Evolutionary conservation across 2,329 filamentous ascomycete genomes (phyloP).

Genomic region (Tolypocladium tundrense): DNA sequence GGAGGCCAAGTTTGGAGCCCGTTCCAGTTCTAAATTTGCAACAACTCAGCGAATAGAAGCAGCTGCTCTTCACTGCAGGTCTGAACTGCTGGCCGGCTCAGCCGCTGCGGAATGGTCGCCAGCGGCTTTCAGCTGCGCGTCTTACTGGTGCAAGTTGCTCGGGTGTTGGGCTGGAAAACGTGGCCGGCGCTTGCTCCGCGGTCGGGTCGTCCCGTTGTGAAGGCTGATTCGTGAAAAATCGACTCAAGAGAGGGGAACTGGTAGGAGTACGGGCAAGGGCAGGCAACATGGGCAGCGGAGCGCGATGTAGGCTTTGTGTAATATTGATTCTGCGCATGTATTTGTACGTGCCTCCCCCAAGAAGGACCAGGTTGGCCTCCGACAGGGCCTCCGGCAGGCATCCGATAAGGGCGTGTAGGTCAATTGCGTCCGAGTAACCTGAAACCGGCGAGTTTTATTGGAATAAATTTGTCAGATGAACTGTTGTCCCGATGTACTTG

Average conservation of each 20-base stretch:
- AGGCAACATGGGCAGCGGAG: neutral
- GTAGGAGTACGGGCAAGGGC: neutral
- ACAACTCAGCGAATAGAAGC: neutral
- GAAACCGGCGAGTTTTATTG: neutral
- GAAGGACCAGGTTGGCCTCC: neutral
- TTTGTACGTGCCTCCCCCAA: no score
- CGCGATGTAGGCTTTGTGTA: no score
- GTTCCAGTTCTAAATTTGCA: neutral
- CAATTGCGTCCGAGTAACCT: neutral
- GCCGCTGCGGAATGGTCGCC: neutral
- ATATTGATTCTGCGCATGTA: no score
- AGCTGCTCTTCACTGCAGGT: neutral
- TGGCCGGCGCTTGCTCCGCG: neutral
- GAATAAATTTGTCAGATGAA: no score
- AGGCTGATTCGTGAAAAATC: neutral
- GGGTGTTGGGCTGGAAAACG: neutral
- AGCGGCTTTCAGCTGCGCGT: neutral
- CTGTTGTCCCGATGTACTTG: no score
- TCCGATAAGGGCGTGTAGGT: no score
- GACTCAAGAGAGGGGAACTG: neutral
- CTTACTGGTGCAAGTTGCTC: neutral
- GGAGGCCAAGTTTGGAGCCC: neutral
- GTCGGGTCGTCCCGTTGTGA: neutral
- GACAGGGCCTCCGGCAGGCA: neutral
- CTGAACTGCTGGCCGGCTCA: neutral